Evolutionary conservation across 2,329 filamentous ascomycete genomes (phyloP), one percentile per base, ranked within the genome.

Genomic region (Sclerotinia minor): DNA sequence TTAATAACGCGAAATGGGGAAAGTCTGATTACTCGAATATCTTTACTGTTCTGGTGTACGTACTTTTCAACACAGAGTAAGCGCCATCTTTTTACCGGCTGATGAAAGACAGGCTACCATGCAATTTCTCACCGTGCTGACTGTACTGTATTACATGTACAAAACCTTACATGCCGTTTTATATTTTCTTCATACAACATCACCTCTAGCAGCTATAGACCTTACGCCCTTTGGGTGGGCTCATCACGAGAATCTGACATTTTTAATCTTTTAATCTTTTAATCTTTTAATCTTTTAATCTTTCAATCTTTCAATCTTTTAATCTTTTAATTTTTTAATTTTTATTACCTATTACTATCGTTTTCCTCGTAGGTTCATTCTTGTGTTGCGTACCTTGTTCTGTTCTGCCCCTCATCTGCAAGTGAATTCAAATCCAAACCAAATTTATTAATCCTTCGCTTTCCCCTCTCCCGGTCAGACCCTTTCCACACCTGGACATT

Each of bases 101-200:
- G 26, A 50, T 35, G 2, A 38, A 13, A 21, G 45, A 24, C 21
- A 35, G 29, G 29, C 58, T 26, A 21, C 19, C 45, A 24, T 15
- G 44, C 44, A 50, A 49, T 1, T 41, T 41, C 38, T 41, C 13
- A 41, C 38, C 38, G 2, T 44, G 58, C 58, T 61, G 49, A 61
- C 58, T 61, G 58, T 61, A 49, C 58, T 35, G 4, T 61, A 61
- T n/a, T n/a, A n/a, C n/a, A n/a, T n/a, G n/a, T n/a, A n/a, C n/a
- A n/a, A n/a, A n/a, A n/a, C n/a, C n/a, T n/a, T n/a, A n/a, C n/a
- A n/a, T n/a, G n/a, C n/a, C n/a, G n/a, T n/a, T n/a, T n/a, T 41
- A 50, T 61, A 13, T 61, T 32, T 24, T 7, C 38, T 49, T 8
- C 26, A 49, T 24, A 35, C 29, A 47, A 0, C 29, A 61, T 61